These are phyloP conservation scores for Trichocomaceae sp. DNA, from an alignment of 2,329 filamentous ascomycete genomes.

Conservation along the genomic window DNA sequence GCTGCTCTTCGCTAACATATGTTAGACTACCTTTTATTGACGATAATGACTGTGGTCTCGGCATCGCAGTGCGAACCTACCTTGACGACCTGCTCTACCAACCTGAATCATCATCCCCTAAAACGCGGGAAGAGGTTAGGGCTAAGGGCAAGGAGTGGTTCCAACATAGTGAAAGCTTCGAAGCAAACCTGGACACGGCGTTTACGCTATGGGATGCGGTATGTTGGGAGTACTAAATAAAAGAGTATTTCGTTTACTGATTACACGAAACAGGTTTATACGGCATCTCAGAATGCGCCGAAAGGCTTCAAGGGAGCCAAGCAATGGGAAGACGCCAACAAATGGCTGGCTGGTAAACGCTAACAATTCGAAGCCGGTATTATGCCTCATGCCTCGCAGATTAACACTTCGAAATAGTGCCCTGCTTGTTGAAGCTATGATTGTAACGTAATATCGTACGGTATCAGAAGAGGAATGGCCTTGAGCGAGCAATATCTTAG, in stretches of 20 bases:
- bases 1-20: slow-evolving; percentile 11
- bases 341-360: slow-evolving; percentile 47
- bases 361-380: slow-evolving; percentile 17
- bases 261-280: slow-evolving; percentile 43
- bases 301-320: slow-evolving; percentile 48
- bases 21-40: slow-evolving; percentile 39
- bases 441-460: slow-evolving; percentile 8
- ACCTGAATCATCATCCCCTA: slow-evolving; percentile 47
- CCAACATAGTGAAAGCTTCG: slow-evolving; percentile 53
- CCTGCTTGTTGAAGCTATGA: slow-evolving; percentile 2
- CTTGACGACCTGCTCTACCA: slow-evolving; percentile 50
- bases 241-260: slow-evolving; percentile 2
- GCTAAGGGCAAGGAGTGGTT: slow-evolving; percentile 54
- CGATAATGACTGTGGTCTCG: slow-evolving; percentile 42
- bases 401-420: not conserved
- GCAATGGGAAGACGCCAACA: slow-evolving; percentile 54
- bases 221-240: slow-evolving; percentile 26
- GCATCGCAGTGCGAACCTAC: slow-evolving; percentile 44
- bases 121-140: slow-evolving; percentile 46
- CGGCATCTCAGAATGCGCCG: slow-evolving; percentile 51
- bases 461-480: not conserved
- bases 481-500: not conserved
- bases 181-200: slow-evolving; percentile 52
- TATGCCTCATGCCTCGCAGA: not conserved
- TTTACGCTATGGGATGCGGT: slow-evolving; percentile 62